Conservation (phyloP, 169 alveolate species). For the Cryptosporidium xiaoi region DNA sequence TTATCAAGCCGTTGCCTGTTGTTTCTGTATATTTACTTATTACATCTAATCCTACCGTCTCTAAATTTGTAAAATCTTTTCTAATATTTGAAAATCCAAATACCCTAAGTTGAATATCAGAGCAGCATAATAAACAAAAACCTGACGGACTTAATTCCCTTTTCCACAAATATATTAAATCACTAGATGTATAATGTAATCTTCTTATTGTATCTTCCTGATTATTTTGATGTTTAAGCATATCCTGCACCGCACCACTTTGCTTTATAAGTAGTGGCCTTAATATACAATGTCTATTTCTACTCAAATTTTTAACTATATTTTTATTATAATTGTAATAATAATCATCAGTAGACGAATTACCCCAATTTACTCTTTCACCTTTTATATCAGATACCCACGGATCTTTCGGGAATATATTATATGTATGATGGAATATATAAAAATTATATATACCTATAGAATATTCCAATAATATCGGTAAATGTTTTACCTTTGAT, state of each 20-base stretch:
- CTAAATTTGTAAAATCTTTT: not conserved
- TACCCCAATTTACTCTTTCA: constrained; percentile 62
- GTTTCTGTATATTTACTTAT: constrained; percentile 56
- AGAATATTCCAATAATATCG: constrained; percentile 39
- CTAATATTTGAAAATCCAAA: constrained; percentile 42
- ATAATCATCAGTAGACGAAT: constrained; percentile 52
- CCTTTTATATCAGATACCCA: constrained; percentile 60
- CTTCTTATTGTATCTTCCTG: constrained; percentile 29
- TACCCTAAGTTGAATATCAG: constrained; percentile 32
- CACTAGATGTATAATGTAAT: constrained; percentile 40
- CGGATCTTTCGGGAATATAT: constrained; percentile 67
- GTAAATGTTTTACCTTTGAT: constrained; percentile 43
- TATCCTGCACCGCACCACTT: constrained; percentile 58
- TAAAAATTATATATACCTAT: constrained; percentile 37
- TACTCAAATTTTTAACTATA: not conserved
- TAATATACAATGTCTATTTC: constrained; percentile 31
- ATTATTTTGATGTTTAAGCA: constrained; percentile 53
- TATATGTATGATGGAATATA: constrained; percentile 62
- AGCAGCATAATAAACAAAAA: constrained; percentile 49
- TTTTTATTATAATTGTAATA: constrained; percentile 28
- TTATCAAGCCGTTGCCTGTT: constrained; percentile 5
- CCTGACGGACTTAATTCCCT: constrained; percentile 48
- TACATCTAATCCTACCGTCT: not conserved
- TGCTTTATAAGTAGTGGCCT: constrained; percentile 55
- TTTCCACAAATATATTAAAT: constrained; percentile 30